phyloP scores from a whole-genome alignment of 768 basidiomycete species.

The Leccinum variicolor region DNA sequence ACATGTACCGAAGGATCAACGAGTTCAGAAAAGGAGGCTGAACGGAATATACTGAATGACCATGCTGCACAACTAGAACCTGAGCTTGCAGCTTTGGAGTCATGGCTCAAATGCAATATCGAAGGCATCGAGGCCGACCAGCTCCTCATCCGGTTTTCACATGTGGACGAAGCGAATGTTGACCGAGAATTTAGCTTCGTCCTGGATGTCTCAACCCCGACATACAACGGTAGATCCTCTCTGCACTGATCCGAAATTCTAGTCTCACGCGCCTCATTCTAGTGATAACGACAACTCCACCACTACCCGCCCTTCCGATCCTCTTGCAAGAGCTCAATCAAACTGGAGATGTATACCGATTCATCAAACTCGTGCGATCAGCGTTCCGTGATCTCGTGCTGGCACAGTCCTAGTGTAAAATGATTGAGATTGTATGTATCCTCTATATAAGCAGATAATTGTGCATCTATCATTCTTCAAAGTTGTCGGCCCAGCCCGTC shows the following conservation, averaged over 20 bases:
- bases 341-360: conserved; percentile 63
- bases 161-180: conserved; percentile 55
- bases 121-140: conserved; percentile 76
- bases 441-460: background rate
- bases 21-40: conserved; percentile 61
- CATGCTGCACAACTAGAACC: conserved; percentile 51
- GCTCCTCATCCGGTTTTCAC: conserved; percentile 69
- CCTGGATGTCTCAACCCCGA: conserved; percentile 61
- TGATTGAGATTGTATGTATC: background rate
- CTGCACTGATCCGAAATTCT: background rate
- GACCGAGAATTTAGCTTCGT: conserved; percentile 70
- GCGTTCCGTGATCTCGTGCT: conserved; percentile 41
- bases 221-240: conserved; percentile 59
- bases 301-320: conserved; percentile 61
- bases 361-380: conserved; percentile 63
- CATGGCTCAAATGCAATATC: conserved; percentile 57
- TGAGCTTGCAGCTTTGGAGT: conserved; percentile 58
- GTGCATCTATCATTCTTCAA: conserved; percentile 22
- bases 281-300: conserved; percentile 83
- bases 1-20: background rate
- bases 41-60: conserved; percentile 51
- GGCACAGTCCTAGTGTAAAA: background rate
- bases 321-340: conserved; percentile 71
- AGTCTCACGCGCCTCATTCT: background rate
- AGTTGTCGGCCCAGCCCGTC: conserved; percentile 65